A percentile compares a stretch with the other conserved stretches of the same genome.
These are phyloP conservation scores for Ophiocordyceps camponoti-floridani DNA, from an alignment of 2,329 filamentous ascomycete species.

Conservation along the genomic window DNA sequence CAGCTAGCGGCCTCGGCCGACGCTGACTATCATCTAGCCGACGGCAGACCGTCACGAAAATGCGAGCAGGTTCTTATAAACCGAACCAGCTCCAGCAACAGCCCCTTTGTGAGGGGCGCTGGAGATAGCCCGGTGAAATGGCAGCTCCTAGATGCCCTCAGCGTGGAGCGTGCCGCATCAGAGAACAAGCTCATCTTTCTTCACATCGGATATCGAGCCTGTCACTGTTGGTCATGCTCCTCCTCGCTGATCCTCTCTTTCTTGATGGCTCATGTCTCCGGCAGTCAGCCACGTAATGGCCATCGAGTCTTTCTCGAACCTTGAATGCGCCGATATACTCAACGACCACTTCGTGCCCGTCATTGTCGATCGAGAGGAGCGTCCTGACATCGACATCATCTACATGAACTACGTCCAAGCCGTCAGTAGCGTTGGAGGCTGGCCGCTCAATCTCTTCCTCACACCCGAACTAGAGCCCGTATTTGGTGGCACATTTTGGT, in stretches of 20 bases:
- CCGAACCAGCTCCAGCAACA: slow-evolving; percentile 19
- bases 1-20: neutral
- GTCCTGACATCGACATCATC: slow-evolving; percentile 83
- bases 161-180: slow-evolving; percentile 56
- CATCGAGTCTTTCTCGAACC: slow-evolving; percentile 75
- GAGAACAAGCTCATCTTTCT: slow-evolving; percentile 84
- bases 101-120: slow-evolving; percentile 50
- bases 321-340: slow-evolving; percentile 61
- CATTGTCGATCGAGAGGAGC: slow-evolving; percentile 83
- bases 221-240: slow-evolving; percentile 54
- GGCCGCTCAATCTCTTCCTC: slow-evolving; percentile 93
- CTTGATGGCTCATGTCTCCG: neutral
- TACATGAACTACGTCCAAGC: slow-evolving; percentile 99
- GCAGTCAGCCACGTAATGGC: slow-evolving; percentile 79
- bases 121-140: slow-evolving; percentile 72
- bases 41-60: neutral
- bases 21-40: neutral
- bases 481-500: slow-evolving; percentile 94
- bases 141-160: slow-evolving; percentile 72
- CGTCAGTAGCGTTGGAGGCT: slow-evolving; percentile 75
- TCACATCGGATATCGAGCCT: slow-evolving; percentile 88
- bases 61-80: slow-evolving; percentile 12
- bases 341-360: slow-evolving; percentile 83
- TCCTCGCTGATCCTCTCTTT: slow-evolving; percentile 2
- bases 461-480: slow-evolving; percentile 86